Evolutionary conservation across 164 flowering plant species (phyloP).

Genomic region (Liquidambar formosana): DNA sequence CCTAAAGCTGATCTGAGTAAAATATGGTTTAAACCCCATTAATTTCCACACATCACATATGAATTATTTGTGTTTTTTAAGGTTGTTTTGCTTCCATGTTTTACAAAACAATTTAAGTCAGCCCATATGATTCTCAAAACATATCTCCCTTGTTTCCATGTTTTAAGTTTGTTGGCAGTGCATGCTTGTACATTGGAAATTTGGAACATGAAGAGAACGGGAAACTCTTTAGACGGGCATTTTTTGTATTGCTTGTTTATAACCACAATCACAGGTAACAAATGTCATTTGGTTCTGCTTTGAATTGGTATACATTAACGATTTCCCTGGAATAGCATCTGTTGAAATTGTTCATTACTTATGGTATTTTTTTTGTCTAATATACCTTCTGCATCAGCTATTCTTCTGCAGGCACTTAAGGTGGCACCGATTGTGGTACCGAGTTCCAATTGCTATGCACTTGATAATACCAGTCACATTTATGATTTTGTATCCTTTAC

Average conservation of each 20-base stretch:
- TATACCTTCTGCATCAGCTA: conserved; percentile 33
- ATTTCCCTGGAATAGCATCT: not conserved
- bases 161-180: not conserved
- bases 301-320: not conserved
- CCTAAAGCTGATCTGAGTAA: too few species aligned
- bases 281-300: not conserved
- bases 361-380: not conserved
- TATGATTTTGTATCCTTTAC: conserved; percentile 87
- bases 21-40: too few species aligned
- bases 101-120: too few species aligned
- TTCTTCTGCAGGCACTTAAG: conserved; percentile 29
- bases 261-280: conserved; percentile 13
- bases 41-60: too few species aligned
- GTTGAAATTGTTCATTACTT: not conserved
- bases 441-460: conserved; percentile 70
- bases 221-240: conserved; percentile 5
- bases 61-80: too few species aligned
- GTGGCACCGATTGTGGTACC: conserved; percentile 61
- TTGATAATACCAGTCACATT: conserved; percentile 77
- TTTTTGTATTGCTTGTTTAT: conserved; percentile 1
- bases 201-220: conserved; percentile 26
- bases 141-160: too few species aligned
- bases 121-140: too few species aligned
- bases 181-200: conserved; percentile 6
- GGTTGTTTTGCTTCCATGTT: too few species aligned